Evolutionary conservation across 2,329 filamentous ascomycete genomes (phyloP), one percentile per base, ranked within the genome.

Genomic region (Calonectria hawksworthii): DNA sequence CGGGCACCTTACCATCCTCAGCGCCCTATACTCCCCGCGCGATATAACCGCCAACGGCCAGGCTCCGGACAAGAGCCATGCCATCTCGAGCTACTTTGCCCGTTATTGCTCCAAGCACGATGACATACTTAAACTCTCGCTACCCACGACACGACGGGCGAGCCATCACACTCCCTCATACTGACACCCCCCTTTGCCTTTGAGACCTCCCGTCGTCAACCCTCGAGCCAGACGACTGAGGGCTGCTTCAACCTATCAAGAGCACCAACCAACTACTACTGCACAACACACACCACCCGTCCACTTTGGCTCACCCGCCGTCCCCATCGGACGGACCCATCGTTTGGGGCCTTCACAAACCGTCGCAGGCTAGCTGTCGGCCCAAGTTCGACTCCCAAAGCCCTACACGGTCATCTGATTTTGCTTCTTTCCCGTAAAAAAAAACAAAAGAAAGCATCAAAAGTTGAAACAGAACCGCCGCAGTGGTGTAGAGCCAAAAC

Each of bases 141-240:
- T 70, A 56, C 67, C n/a, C 72, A 75, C 76, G 70, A 73, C 70
- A 78, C 72, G 74, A 59, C 72, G 73, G 72, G 70, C 75, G 77
- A 80, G 74, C 79, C 70, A 68, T 79, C 71, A 74, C 74, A 76
- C 71, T 73, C 74, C 7, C 59, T 56, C 38, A 47, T 72, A 54
- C 36, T 44, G 36, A 16, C 72, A 72, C 68, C 10, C 68, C 72
- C 65, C 50, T 32, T 13, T 23, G 44, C n/a, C 56, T 50, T 51
- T 64, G 34, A 67, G 41, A 51, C 28, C 21, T 67, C 38, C 68
- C 61, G 28, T 63, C 67, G 32, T 66, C 36, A 51, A 67, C 61
- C 52, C 51, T 59, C 52, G 38, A 51, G 51, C 30, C 54, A n/a
- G 28, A 26, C 66, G 36, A 73, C 59, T 56, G 59, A 69, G 56